Base-by-base conservation (phyloP, 2,329 filamentous ascomycete genomes). In the Hysterium pulicare region DNA sequence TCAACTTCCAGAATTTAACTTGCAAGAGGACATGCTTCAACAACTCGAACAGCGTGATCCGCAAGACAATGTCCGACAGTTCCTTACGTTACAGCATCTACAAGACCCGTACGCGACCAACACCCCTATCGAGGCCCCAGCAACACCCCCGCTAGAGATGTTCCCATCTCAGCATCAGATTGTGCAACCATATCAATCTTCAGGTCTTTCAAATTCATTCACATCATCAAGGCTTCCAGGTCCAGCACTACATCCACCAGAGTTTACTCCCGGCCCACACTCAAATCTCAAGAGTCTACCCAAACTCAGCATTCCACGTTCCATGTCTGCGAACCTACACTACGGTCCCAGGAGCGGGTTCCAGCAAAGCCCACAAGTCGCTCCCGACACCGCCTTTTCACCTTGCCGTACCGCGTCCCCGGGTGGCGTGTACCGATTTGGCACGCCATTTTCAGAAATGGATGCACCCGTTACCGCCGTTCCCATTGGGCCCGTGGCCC, bases 11-110 rank as follows among this genome's bases (percentile, higher is more conserved):
- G 75, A 83, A 19, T 75, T 90, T 46, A 71, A 70, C 16, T 78
- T 96, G 28, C 84, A 90, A 55, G 84, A 90, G 63, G 81, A 84
- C 37, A 78, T 76, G 32, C 81, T 95, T 13, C 81, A 82, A 44
- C 81, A 76, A 48, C 63, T 95, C 23, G 77, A 86, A 59, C 73
- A 75, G 15, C 79, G 86, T 40, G 90, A 96, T 59, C 87, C 90
- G 5, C 90, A 94, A 65, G 90, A 96, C 69, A 95, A 91, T 55
- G 89, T 97, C 26, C 84, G 87, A 59, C 88, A 95, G 52, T 97
- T 95, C 68, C 78, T 97, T 40, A 81, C 81, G 59, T 90, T 95
- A 63, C 91, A 97, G 64, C 84, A 86, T 64, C 61, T 80, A 45
- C 71, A 78, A 38, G 76, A 79, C 53, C 66, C 63, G 58, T 59